Conservation (phyloP, 305 asterid genomes). For the Coffea humblotiana region DNA sequence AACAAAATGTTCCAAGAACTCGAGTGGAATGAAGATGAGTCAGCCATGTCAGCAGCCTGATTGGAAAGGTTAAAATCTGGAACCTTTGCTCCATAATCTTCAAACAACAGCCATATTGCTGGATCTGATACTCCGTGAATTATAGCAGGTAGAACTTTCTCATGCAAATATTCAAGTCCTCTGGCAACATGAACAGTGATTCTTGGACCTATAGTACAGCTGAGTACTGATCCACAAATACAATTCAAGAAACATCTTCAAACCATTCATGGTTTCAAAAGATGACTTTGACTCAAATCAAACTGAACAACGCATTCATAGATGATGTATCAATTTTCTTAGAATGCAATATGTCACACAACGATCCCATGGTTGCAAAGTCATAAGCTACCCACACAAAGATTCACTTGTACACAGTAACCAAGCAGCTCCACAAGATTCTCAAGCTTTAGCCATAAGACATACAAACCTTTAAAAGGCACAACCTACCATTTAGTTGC, state of each 20-base stretch:
- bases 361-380: constrained; percentile 54
- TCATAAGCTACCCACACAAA: constrained; percentile 47
- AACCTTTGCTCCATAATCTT: constrained; percentile 80
- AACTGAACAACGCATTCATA: background rate
- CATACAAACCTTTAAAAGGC: constrained; percentile 36
- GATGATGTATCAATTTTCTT: constrained; percentile 9
- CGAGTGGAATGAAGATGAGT: constrained; percentile 89
- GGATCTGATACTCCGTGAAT: constrained; percentile 75
- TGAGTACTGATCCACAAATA: constrained; percentile 78
- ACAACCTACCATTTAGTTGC: background rate
- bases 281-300: background rate
- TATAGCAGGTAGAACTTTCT: constrained; percentile 73
- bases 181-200: constrained; percentile 98
- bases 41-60: constrained; percentile 98
- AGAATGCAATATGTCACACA: constrained; percentile 53
- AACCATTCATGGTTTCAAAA: background rate
- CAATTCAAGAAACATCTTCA: background rate
- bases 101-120: constrained; percentile 84
- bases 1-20: constrained; percentile 88
- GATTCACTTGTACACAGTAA: constrained; percentile 47
- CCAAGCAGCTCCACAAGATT: constrained; percentile 53
- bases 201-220: constrained; percentile 90
- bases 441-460: constrained; percentile 44
- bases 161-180: constrained; percentile 95
- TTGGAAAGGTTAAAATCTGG: constrained; percentile 92